Conservation (phyloP, 371 early-diverging fungal genomes). For the Catenaria anguillulae region DNA sequence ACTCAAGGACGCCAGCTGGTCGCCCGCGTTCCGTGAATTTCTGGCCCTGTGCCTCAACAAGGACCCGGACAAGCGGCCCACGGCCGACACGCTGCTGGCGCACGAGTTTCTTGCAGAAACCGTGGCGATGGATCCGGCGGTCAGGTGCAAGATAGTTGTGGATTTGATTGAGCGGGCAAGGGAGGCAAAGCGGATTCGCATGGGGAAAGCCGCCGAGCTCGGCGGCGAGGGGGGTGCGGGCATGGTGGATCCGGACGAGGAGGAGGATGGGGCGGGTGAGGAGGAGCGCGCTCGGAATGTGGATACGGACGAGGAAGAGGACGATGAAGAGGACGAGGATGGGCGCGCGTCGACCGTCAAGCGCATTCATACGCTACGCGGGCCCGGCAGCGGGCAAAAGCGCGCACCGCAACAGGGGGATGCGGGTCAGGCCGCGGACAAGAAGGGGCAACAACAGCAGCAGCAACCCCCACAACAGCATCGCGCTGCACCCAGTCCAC, state of each 20-base stretch:
- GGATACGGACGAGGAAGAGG: background rate
- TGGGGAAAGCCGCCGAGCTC: too few species aligned
- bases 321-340: slow-evolving; percentile 1
- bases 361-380: background rate
- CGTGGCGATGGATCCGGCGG: background rate
- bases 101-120: slow-evolving; percentile 10
- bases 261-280: background rate
- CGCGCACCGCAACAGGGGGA: too few species aligned
- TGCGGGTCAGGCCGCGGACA: too few species aligned
- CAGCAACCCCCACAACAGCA: too few species aligned
- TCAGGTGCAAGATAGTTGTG: slow-evolving; percentile 12
- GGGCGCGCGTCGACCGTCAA: background rate
- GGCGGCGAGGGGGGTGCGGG: background rate
- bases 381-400: background rate
- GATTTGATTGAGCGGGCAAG: slow-evolving; percentile 25
- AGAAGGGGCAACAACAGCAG: too few species aligned
- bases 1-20: slow-evolving; percentile 22
- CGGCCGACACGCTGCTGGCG: slow-evolving; percentile 23
- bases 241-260: background rate
- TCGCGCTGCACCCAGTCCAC: too few species aligned
- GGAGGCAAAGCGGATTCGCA: slow-evolving; percentile 19
- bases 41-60: slow-evolving; percentile 28
- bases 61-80: slow-evolving; percentile 28
- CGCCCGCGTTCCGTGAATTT: slow-evolving; percentile 25
- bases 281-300: background rate